Percentiles rank a stretch among this genome's conserved stretches.
Conservation (phyloP, 2,329 filamentous ascomycete genomes). For the Colletotrichum incanum region DNA sequence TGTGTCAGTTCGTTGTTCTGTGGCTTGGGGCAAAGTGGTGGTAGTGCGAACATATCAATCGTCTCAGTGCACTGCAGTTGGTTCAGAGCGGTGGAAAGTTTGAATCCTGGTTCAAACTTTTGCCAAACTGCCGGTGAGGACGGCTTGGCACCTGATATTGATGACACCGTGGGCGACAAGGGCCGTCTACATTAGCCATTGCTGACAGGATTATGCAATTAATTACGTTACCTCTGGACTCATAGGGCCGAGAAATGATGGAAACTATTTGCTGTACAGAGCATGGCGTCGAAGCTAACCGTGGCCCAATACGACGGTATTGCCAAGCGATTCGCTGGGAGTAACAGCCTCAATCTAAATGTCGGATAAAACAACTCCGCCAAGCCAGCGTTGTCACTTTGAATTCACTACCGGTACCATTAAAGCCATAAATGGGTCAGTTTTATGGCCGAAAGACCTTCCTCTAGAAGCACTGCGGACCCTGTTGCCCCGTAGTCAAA, state of each 20-base stretch:
- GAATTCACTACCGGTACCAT: background rate
- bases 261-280: background rate
- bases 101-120: background rate
- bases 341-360: constrained; percentile 26
- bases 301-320: background rate
- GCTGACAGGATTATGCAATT: too few species aligned
- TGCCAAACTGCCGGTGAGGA: background rate
- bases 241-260: background rate
- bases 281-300: background rate
- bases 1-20: too few species aligned
- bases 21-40: too few species aligned
- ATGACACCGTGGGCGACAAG: rapidly evolving
- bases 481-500: background rate
- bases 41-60: too few species aligned
- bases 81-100: background rate
- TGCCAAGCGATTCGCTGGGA: constrained; percentile 29
- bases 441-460: background rate
- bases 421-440: background rate
- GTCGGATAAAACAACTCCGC: constrained; percentile 19
- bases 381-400: background rate
- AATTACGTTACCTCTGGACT: too few species aligned
- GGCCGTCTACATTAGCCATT: too few species aligned
- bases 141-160: background rate
- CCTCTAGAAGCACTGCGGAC: background rate
- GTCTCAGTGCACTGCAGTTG: too few species aligned